Base-by-base conservation (phyloP, 768 basidiomycete genomes). In the Russula compacta region DNA sequence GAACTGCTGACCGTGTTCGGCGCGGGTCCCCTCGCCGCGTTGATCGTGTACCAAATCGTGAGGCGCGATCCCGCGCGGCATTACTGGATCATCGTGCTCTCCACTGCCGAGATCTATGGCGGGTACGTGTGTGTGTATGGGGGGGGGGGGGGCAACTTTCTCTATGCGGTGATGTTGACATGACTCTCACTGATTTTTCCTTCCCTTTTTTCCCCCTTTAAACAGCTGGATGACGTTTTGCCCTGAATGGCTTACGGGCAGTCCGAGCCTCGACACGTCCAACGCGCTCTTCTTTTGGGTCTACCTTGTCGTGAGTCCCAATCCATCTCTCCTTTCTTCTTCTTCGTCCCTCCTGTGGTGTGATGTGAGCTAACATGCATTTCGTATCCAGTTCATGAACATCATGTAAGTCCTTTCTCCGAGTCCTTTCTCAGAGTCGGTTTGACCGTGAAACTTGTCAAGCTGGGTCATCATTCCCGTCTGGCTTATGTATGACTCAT, bases 381-480 rank as follows among this genome's bases (percentile, higher is more conserved):
- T 33, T 42, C 46, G 53, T 46, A 3, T 29, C 19, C 64, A 92
- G 89, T 83, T 91, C 69, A 88, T 92, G 87, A 92, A 92, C 67
- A 60, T 79, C 53, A 82, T 92, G 87, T 89, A 69, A 71, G 84
- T 75, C 17, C 32, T 39, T 32, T 42, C 38, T 29, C 50, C n/a
- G 9, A 42, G n/a, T 43, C 3, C 21, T 21, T 46, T 4, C 1
- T 9, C 24, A 24, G 8, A 24, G 38, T 51, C 40, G 38, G 36
- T 50, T 57, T 69, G 55, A 59, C 35, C 35, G 32, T 29, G 36
- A 46, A 56, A 51, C 44, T 64, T 56, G 8, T 58, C 12, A 67
- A 92, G 89, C 58, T 93, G 91, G 91, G 89, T 93, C 33, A 68
- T 82, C 50, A 78, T 92, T 64, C 91, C 91, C 2, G 56, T 91